A percentile compares a stretch with the other conserved stretches of the same genome.
phyloP scores from a whole-genome alignment of 2,329 filamentous ascomycete genomes.

The Aspergillus latus region DNA sequence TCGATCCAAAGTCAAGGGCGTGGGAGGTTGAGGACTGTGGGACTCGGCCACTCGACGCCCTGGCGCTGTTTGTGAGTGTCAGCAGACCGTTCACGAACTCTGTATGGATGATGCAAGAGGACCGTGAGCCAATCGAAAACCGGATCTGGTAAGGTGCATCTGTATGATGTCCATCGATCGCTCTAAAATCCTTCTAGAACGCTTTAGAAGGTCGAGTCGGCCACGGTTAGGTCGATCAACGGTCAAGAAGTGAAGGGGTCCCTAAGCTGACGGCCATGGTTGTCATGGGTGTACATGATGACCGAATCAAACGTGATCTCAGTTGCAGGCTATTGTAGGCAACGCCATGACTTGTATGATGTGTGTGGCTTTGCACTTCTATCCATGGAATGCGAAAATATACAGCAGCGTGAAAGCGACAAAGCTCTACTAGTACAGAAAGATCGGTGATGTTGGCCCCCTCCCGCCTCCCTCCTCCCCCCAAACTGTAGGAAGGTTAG shows the following conservation, averaged over 20 bases:
- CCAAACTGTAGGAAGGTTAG: too few species aligned
- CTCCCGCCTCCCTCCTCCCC: background rate
- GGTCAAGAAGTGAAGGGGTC: background rate
- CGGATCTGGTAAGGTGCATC: constrained; percentile 16
- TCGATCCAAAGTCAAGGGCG: background rate
- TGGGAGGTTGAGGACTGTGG: background rate
- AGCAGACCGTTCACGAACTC: constrained; percentile 11
- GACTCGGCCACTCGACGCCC: background rate
- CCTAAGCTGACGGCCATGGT: background rate
- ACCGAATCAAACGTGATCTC: constrained; percentile 8
- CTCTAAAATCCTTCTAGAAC: constrained; percentile 17
- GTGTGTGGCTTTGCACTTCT: background rate
- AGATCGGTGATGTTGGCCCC: too few species aligned
- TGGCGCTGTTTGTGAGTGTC: constrained; percentile 1
- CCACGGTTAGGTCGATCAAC: background rate
- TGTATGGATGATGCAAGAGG: background rate
- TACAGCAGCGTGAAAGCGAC: background rate
- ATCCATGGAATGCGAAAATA: background rate
- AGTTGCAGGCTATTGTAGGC: background rate
- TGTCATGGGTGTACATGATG: background rate
- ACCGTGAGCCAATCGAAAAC: background rate
- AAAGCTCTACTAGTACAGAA: background rate
- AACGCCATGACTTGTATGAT: constrained; percentile 1
- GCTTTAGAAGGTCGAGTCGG: constrained; percentile 9
- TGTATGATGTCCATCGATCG: constrained; percentile 8